These are phyloP conservation scores for Curvularia sp. DNA, from an alignment of 2,329 filamentous ascomycete genomes.

Conservation along the genomic window DNA sequence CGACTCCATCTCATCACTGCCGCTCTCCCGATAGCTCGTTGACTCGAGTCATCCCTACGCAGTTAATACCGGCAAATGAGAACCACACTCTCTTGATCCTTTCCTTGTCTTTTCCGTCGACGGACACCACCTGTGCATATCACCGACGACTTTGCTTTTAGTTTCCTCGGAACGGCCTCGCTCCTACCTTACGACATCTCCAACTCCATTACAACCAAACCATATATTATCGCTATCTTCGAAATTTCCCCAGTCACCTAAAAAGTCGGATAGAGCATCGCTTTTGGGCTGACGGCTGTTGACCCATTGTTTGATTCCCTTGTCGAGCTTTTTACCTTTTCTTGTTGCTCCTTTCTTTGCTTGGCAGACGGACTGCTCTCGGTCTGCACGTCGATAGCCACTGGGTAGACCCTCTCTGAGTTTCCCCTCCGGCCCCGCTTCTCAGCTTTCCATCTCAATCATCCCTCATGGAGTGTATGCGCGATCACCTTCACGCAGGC, in stretches of 20 bases:
- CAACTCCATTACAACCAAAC: conserved; percentile 35
- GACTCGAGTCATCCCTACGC: conserved; percentile 49
- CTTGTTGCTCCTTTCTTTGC: conserved; percentile 31
- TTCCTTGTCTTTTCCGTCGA: conserved; percentile 52
- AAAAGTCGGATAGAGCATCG: conserved; percentile 50
- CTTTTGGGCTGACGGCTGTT: conserved; percentile 44
- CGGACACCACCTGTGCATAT: conserved; percentile 50
- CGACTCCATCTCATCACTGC: conserved; percentile 30
- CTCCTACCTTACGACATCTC: conserved; percentile 43
- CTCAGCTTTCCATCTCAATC: conserved; percentile 22
- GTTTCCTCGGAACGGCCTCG: conserved; percentile 36
- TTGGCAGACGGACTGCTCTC: conserved; percentile 22
- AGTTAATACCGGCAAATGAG: conserved; percentile 54
- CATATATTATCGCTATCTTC: conserved; percentile 46
- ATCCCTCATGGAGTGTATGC: conserved; percentile 79
- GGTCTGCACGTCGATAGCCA: conserved; percentile 36
- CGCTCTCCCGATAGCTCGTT: conserved; percentile 45
- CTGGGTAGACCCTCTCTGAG: conserved; percentile 48
- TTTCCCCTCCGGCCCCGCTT: conserved; percentile 37
- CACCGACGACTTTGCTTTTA: conserved; percentile 47
- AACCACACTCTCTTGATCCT: conserved; percentile 53
- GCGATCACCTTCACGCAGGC: conserved; percentile 79
- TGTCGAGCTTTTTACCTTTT: conserved; percentile 32
- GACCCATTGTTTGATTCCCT: conserved; percentile 47
- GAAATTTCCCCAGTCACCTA: conserved; percentile 38